A percentile compares a stretch with the other conserved stretches of the same genome.
Conservation (phyloP, 805 yeast species). For the Candida succiphila region DNA sequence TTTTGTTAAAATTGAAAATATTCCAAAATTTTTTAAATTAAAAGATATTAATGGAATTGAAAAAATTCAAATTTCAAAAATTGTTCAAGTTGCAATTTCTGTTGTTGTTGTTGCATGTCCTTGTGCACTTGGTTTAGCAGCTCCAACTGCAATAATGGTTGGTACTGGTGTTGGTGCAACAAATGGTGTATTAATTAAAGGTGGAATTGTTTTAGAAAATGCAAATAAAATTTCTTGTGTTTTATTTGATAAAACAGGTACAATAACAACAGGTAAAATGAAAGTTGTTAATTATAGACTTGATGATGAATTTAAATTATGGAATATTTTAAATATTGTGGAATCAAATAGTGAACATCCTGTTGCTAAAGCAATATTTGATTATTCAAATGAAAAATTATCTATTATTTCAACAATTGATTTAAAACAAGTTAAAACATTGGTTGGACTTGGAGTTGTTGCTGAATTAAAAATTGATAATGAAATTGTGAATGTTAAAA, state of each 20-base stretch:
- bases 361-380: constrained; percentile 60
- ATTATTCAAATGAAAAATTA: constrained; percentile 13
- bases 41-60: constrained; percentile 7
- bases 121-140: constrained; percentile 93
- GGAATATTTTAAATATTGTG: constrained; percentile 46
- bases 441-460: constrained; percentile 36
- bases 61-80: constrained; percentile 13
- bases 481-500: constrained; percentile 22
- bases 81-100: constrained; percentile 70
- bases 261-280: constrained; percentile 84
- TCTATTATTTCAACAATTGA: constrained; percentile 3
- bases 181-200: constrained; percentile 84
- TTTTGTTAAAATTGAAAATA: constrained; percentile 2
- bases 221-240: constrained; percentile 56
- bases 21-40: constrained; percentile 18
- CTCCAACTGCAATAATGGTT: constrained; percentile 98
- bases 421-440: constrained; percentile 25
- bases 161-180: constrained; percentile 95
- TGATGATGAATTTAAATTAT: constrained; percentile 20
- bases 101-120: constrained; percentile 98
- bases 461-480: constrained; percentile 16
- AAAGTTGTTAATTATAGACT: constrained; percentile 20
- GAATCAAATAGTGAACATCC: constrained; percentile 85
- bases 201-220: constrained; percentile 80
- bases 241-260: constrained; percentile 93